A percentile compares a stretch with the other conserved stretches of the same genome.
These are phyloP conservation scores for Senecio squalidus DNA, from an alignment of 140 eudicot genomes.

Conservation along the genomic window DNA sequence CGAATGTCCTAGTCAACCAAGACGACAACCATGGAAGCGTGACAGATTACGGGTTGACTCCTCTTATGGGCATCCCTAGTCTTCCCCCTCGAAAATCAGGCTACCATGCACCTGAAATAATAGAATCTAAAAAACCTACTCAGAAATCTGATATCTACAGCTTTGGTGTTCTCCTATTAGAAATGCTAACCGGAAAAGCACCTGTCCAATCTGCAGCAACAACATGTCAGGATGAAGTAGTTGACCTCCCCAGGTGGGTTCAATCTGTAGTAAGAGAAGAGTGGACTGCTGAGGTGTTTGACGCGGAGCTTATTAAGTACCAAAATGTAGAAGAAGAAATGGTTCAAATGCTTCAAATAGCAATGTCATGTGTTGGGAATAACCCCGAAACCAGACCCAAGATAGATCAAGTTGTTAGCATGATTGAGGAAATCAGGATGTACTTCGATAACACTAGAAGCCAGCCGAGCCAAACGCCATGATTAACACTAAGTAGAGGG, in stretches of 20 bases:
- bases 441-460: conserved; percentile 22
- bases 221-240: conserved; percentile 47
- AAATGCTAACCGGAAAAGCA: conserved; percentile 71
- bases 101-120: conserved; percentile 48
- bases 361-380: conserved; percentile 63
- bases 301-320: conserved; percentile 48
- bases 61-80: conserved; percentile 40
- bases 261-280: conserved; percentile 78
- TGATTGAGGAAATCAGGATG: conserved; percentile 54
- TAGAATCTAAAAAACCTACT: conserved; percentile 36
- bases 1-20: conserved; percentile 47
- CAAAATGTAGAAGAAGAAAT: conserved; percentile 63
- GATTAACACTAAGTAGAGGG: conserved; percentile 10
- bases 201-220: conserved; percentile 42
- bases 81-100: conserved; percentile 33
- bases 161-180: conserved; percentile 73
- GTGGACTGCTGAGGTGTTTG: conserved; percentile 87
- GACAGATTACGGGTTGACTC: conserved; percentile 48
- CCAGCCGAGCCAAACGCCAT: conserved; percentile 31
- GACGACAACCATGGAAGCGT: conserved; percentile 38
- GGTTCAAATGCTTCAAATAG: conserved; percentile 85
- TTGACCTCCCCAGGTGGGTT: conserved; percentile 75
- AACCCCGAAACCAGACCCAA: conserved; percentile 57
- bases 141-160: conserved; percentile 71
- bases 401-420: conserved; percentile 56